Base-by-base conservation (phyloP, 306 rosid genomes). In the Lupinus albus region DNA sequence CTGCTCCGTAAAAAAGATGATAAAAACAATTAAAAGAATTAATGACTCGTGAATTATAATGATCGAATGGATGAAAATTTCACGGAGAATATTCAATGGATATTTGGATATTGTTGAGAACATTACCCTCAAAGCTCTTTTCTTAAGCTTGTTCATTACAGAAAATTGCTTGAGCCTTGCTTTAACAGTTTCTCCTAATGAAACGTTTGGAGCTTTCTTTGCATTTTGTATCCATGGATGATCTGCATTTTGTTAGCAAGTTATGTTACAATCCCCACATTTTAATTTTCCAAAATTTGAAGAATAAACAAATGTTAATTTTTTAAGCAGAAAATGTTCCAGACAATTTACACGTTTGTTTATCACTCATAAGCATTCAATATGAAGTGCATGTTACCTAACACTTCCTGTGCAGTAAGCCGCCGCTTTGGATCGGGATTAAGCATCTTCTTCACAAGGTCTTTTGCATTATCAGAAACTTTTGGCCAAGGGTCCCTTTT, bases 61-160 rank as follows among this genome's bases (percentile, higher is more conserved):
- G 57, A 41, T 49, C 12, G 61, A 2, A 68, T 18, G 14, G 62
- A 64, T 35, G 30, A 70, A 44, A 41, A 68, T 56, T 30, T 47
- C 16, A 66, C 55, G 45, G 45, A 65, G 39, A 70, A 33, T 50
- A 69, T 66, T 50, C 11, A 35, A 13, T 48, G 61, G 45, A 52
- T 46, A 59, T 60, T 48, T 14, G 47, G 41, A 71, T 49, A 66
- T 33, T n/a, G 57, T 64, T 61, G 49, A 74, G 70, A 65, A 66
- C 55, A 75, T 74, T 90, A 94, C 99, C 99, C 91, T 79, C 54
- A 94, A 77, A 76, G 97, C 99, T 42, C 89, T 86, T 83, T 90
- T 94, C 99, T 94, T 90, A 64, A 94, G 96, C 86, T 94, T 94
- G 87, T 94, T 94, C 99, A 94, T 94, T 44, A 91, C 85, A 67